Conservation (phyloP, 2,329 filamentous ascomycete species). For the Westerdykella sp. region DNA sequence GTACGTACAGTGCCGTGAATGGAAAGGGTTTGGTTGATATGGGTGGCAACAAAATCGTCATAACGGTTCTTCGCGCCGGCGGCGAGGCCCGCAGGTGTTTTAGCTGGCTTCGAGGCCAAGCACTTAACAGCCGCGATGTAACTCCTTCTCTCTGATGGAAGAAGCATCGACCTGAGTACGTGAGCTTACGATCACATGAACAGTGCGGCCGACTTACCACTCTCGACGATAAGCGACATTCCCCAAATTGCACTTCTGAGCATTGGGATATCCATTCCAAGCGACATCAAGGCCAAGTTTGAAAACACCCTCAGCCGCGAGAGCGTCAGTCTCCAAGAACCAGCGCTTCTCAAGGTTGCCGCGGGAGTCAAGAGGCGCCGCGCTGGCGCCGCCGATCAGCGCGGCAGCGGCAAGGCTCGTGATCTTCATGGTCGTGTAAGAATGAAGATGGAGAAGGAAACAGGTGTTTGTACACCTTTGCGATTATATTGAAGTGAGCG, state of each 20-base stretch:
- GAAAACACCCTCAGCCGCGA: conserved; percentile 30
- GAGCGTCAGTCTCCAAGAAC: conserved; percentile 23
- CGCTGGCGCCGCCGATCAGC: conserved; percentile 12
- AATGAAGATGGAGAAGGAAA: background rate
- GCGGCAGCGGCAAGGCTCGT: conserved; percentile 10
- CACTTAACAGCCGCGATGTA: conserved; percentile 36
- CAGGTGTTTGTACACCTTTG: background rate
- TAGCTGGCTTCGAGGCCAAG: conserved; percentile 22
- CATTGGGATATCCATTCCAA: conserved; percentile 17
- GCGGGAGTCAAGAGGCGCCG: conserved; percentile 6
- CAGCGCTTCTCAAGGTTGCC: conserved; percentile 9
- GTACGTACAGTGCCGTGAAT: conserved; percentile 31
- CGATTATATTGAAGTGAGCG: conserved; percentile 2
- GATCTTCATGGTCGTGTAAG: conserved; percentile 14
- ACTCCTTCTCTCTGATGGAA: conserved; percentile 23
- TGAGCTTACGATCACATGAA: background rate
- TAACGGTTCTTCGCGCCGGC: conserved; percentile 30
- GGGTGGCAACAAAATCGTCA: conserved; percentile 36
- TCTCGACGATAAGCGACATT: conserved; percentile 40
- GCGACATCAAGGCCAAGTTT: conserved; percentile 28
- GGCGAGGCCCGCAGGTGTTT: conserved; percentile 20
- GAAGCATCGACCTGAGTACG: conserved; percentile 18
- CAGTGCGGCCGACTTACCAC: conserved; percentile 31
- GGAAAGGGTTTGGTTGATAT: conserved; percentile 29
- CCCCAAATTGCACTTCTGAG: conserved; percentile 29